Evolutionary conservation across 2,329 filamentous ascomycete species (phyloP).

Genomic region (Sclerotinia sclerotiorum): DNA sequence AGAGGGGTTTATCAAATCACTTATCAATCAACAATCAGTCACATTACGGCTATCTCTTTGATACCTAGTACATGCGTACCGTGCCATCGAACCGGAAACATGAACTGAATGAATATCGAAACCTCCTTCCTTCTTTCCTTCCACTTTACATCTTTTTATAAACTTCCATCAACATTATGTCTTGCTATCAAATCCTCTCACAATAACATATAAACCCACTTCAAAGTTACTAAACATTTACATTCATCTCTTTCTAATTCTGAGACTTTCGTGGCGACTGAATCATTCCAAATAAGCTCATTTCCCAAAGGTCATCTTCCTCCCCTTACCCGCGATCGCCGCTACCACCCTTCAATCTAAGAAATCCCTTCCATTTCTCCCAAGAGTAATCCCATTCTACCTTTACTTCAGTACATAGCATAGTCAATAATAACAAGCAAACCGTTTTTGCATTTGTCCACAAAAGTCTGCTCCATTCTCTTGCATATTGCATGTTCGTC

Average conservation of each 20-base stretch:
- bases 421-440: conserved; percentile 51
- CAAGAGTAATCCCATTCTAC: conserved; percentile 30
- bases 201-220: neutral
- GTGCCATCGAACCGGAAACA: no score
- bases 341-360: neutral
- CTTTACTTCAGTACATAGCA: conserved; percentile 46
- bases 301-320: conserved; percentile 23
- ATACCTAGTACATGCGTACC: neutral
- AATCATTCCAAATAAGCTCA: conserved; percentile 23
- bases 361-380: conserved; percentile 33
- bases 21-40: neutral
- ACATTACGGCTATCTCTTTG: neutral
- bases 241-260: neutral
- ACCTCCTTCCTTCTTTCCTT: neutral
- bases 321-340: conserved; percentile 24
- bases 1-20: conserved; percentile 14
- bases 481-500: conserved; percentile 34
- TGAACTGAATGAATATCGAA: no score
- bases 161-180: neutral
- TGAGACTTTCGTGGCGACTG: conserved; percentile 10
- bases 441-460: conserved; percentile 34
- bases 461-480: conserved; percentile 40
- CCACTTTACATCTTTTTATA: neutral
- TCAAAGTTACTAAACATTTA: neutral
- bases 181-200: neutral